Evolutionary conservation across 768 basidiomycete species (phyloP).

Genomic region (Paxillus rubicundulus): DNA sequence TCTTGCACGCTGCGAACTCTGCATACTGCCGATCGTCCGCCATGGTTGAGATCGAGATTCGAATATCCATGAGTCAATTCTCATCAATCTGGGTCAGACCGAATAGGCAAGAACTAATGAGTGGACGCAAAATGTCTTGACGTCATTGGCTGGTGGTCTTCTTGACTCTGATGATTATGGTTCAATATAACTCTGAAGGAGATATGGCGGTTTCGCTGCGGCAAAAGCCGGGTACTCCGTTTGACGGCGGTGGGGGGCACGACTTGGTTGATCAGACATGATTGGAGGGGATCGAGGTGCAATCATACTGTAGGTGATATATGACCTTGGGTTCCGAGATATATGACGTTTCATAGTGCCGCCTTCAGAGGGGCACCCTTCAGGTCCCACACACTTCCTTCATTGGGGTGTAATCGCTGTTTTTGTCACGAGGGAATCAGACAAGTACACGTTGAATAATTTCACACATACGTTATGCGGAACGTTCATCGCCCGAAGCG

Average conservation of each 20-base stretch:
- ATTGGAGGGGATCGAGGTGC: background rate
- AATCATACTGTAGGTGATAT: background rate
- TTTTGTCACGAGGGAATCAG: conserved; percentile 12
- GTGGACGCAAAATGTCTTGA: conserved; percentile 1
- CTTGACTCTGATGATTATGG: background rate
- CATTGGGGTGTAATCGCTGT: conserved; percentile 52
- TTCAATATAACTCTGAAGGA: conserved; percentile 15
- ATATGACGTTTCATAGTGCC: conserved; percentile 5
- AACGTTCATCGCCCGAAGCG: conserved; percentile 48
- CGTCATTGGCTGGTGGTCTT: background rate
- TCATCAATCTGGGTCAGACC: background rate
- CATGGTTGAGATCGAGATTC: conserved; percentile 2
- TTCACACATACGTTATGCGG: conserved; percentile 43
- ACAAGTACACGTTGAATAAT: conserved; percentile 1
- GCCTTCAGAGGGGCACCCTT: conserved; percentile 2
- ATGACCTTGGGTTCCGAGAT: background rate
- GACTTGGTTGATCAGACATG: background rate
- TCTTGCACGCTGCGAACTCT: background rate
- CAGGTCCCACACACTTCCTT: conserved; percentile 57
- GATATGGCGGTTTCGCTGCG: conserved; percentile 21
- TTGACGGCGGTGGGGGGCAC: background rate
- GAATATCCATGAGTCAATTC: conserved; percentile 1
- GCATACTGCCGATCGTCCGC: background rate
- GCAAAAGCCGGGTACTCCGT: background rate
- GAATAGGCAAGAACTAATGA: background rate